A percentile compares a stretch with the other conserved stretches of the same genome.
Conservation (phyloP, 75 land plant genomes). For the Cryptomeria japonica region DNA sequence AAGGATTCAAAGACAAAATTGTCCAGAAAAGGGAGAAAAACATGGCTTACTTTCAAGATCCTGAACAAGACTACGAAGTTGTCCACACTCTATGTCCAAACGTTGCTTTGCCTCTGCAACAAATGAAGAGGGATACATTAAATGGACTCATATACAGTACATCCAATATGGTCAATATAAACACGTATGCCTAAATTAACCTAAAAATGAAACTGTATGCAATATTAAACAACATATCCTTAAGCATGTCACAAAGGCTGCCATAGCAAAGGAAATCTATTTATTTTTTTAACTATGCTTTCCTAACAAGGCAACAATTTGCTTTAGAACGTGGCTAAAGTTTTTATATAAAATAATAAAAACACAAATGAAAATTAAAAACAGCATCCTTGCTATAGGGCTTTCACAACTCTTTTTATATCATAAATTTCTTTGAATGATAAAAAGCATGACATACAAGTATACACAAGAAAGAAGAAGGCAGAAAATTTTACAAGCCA, state of each 20-base stretch:
- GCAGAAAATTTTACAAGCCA: neutral
- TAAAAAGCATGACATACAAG: neutral
- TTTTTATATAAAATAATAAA: neutral
- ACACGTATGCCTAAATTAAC: neutral
- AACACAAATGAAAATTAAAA: neutral
- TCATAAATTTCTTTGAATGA: neutral
- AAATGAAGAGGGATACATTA: neutral
- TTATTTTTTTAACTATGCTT: neutral
- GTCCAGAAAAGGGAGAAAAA: neutral
- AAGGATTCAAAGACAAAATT: neutral
- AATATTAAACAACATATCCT: neutral
- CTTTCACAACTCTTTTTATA: neutral
- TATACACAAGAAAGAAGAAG: neutral
- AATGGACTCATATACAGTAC: neutral
- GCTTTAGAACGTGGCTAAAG: neutral
- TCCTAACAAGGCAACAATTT: neutral
- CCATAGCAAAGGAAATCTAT: neutral
- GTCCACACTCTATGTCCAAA: slow-evolving; percentile 57
- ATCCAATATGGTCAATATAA: neutral
- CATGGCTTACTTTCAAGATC: slow-evolving; percentile 74
- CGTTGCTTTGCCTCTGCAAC: slow-evolving; percentile 60
- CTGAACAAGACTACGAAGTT: slow-evolving; percentile 59
- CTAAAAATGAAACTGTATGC: neutral
- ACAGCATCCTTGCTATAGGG: neutral
- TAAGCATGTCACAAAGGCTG: neutral